Conservation (phyloP, 148 eudicot genomes). For the Heliosperma pusillum region DNA sequence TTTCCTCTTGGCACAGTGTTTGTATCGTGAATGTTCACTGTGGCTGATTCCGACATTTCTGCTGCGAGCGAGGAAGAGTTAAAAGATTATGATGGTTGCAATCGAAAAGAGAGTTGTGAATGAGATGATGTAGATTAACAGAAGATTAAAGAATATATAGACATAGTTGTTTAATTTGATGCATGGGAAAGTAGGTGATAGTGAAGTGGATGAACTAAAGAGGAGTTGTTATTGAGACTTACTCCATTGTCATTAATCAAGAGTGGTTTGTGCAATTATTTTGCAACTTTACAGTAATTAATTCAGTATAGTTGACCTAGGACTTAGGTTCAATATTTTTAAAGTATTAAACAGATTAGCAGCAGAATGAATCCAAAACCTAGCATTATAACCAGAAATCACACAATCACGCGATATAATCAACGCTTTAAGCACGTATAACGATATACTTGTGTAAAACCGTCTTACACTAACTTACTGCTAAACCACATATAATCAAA, state of each 20-base stretch:
- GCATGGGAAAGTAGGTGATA: background rate
- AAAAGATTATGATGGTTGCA: background rate
- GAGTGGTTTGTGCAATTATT: conserved; percentile 7
- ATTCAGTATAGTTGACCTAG: too few relatives aligned
- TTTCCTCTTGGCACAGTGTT: too few relatives aligned
- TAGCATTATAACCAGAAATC: too few relatives aligned
- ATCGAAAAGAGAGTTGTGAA: background rate
- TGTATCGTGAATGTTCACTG: too few relatives aligned
- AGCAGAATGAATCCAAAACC: too few relatives aligned
- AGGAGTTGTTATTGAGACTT: conserved; percentile 13
- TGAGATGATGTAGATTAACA: background rate
- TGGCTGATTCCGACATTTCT: conserved; percentile 15
- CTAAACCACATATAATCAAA: too few relatives aligned
- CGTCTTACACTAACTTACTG: too few relatives aligned
- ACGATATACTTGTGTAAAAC: too few relatives aligned
- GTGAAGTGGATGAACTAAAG: conserved; percentile 9
- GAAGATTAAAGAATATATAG: background rate
- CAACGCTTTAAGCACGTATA: too few relatives aligned
- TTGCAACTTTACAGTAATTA: background rate
- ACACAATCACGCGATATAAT: too few relatives aligned
- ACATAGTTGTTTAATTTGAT: background rate
- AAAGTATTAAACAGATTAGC: too few relatives aligned
- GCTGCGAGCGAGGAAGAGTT: background rate
- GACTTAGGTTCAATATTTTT: too few relatives aligned
- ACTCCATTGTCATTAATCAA: conserved; percentile 14